These are phyloP conservation scores for Cladosporium sphaerospermum DNA, from an alignment of 2,329 filamentous ascomycete species.

Conservation along the genomic window DNA sequence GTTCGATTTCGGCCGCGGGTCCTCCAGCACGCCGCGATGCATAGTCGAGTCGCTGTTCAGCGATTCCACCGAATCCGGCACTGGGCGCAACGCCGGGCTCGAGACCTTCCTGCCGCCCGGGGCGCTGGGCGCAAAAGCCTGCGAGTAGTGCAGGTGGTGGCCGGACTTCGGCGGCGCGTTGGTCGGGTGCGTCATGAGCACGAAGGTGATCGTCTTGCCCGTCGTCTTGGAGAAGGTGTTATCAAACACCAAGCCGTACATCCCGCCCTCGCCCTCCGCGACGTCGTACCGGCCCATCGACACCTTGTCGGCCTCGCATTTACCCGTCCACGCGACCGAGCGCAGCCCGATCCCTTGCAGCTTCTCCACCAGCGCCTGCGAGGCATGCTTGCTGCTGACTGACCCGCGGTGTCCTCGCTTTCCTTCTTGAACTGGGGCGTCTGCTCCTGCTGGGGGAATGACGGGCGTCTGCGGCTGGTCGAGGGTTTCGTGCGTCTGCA, in stretches of 20 bases:
- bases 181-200: slow-evolving; percentile 88
- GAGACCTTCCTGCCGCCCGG: slow-evolving; percentile 31
- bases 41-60: slow-evolving; percentile 34
- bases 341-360: slow-evolving; percentile 57
- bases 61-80: slow-evolving; percentile 46
- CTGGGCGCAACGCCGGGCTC: slow-evolving; percentile 38
- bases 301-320: slow-evolving; percentile 94
- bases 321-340: slow-evolving; percentile 73
- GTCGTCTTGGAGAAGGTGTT: slow-evolving; percentile 97
- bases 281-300: slow-evolving; percentile 87
- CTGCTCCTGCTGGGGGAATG: slow-evolving; percentile 19
- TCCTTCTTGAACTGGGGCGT: slow-evolving; percentile 30
- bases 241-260: slow-evolving; percentile 96
- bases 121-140: slow-evolving; percentile 45
- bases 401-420: slow-evolving; percentile 39
- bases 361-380: slow-evolving; percentile 62
- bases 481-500: slow-evolving; percentile 37
- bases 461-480: slow-evolving; percentile 33
- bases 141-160: slow-evolving; percentile 58
- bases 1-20: slow-evolving; percentile 35
- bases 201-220: slow-evolving; percentile 91
- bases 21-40: slow-evolving; percentile 28
- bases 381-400: slow-evolving; percentile 37
- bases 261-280: slow-evolving; percentile 66
- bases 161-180: slow-evolving; percentile 69